Evolutionary conservation across 768 basidiomycete species (phyloP), one percentile per base, ranked within the genome.

Genomic region (Mycena galericulata): DNA sequence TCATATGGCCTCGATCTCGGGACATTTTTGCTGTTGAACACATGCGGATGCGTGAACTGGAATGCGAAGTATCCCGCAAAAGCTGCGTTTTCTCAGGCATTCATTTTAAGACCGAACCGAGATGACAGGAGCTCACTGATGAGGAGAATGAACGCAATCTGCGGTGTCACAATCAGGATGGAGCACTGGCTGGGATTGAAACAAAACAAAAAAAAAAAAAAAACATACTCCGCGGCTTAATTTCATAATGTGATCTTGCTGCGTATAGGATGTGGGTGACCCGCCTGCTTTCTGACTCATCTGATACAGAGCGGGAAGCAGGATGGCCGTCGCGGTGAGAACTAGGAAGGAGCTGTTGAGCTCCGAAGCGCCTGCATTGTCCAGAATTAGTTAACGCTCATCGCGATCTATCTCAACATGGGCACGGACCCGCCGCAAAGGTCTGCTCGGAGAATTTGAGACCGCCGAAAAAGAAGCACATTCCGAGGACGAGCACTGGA

Each of bases 381-480:
- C 27, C n/a, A n/a, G n/a, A 9, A 41, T 36, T 15, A 11, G 7
- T 65, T 27, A 32, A 7, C 7, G 4, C 2, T 47, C 29, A 20
- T n/a, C 34, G 14, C 53, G 1, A 40, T 27, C 27, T 20, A 17
- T 17, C 17, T 15, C 14, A 32, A 40, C 8, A 11, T 62, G n/a
- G n/a, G n/a, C 83, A 74, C 73, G 85, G 57, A 88, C 88, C 84
- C 24, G 79, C 70, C 50, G 82, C 83, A 59, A 89, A 87, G 2
- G 83, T 87, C 72, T 90, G 88, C 67, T 89, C 86, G 12, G 86
- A 85, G 71, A 84, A 89, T 54, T 80, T 80, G 55, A 83, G 79
- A 3, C 89, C 89, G 46, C 89, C 89, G 17, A 85, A 85, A 49
- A 90, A 88, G 77, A 90, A 90, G 70, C 89, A 89, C 89, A 91